Evolutionary conservation across 495 filamentous ascomycete species (phyloP), one percentile per base, ranked within the genome.

Genomic region (Saxophila tyrrhenica): DNA sequence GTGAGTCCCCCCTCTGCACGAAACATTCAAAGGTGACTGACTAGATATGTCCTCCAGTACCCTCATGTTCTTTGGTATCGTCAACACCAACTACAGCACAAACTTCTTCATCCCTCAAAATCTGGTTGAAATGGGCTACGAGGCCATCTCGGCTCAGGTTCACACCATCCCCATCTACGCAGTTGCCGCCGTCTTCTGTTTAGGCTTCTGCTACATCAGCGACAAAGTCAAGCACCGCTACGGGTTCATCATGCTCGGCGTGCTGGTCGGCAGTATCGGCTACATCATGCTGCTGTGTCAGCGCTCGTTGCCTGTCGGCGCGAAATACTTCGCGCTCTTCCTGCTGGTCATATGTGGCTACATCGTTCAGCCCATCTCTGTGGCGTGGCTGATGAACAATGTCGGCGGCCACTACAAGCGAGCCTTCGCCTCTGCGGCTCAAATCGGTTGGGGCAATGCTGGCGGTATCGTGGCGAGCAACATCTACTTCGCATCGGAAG

Each of bases 111-210:
- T 44, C 41, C 13, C 29, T 0, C 82, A 83, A 0, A 83, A 86
- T 57, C 74, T 88, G 0, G 73, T 88, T 55, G n/a, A n/a, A n/a
- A n/a, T n/a, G n/a, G n/a, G n/a, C n/a, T n/a, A n/a, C n/a, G n/a
- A n/a, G n/a, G n/a, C n/a, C n/a, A n/a, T n/a, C n/a, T n/a, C n/a
- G n/a, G n/a, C n/a, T n/a, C n/a, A n/a, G n/a, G n/a, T n/a, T n/a
- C n/a, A n/a, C n/a, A 87, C 83, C 0, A 78, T 86, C 0, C 84
- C 84, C 0, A 82, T 85, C 32, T 79, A 78, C 54, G 74, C 83
- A 52, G 75, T 74, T 0, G 81, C 82, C 0, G 77, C 80, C 11
- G 65, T 80, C 17, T 65, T 85, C 10, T n/a, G 74, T 82, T 15
- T 69, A 86, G 7, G 54, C 70, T 2, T 70, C 75, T 17, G 82